phyloP scores from a whole-genome alignment of 2,329 filamentous ascomycete species.

The Epichloe coenophiala region DNA sequence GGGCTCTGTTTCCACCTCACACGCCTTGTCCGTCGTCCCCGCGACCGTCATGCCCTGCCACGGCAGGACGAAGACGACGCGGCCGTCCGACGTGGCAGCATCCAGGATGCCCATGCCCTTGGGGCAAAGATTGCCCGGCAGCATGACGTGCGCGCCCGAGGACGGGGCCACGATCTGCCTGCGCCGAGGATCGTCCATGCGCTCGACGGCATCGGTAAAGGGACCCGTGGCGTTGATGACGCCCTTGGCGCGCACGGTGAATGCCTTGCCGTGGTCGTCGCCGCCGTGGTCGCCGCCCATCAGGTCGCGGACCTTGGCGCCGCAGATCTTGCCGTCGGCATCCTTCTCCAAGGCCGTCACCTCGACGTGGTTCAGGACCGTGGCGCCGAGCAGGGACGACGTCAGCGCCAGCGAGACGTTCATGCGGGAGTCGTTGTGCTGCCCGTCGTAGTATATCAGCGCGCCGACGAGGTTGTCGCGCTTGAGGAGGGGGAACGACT shows the following conservation, averaged over 20 bases:
- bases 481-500: slow-evolving; percentile 67
- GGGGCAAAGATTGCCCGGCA: slow-evolving; percentile 67
- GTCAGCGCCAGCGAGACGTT: slow-evolving; percentile 74
- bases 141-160: slow-evolving; percentile 70
- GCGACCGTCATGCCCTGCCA: slow-evolving; percentile 82
- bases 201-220: slow-evolving; percentile 67
- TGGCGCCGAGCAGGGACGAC: slow-evolving; percentile 66
- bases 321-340: slow-evolving; percentile 51
- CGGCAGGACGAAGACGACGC: slow-evolving; percentile 76
- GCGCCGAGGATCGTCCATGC: slow-evolving; percentile 59
- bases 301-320: slow-evolving; percentile 42
- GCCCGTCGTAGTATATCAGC: slow-evolving; percentile 75
- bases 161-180: slow-evolving; percentile 67
- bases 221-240: slow-evolving; percentile 77
- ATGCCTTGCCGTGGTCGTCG: slow-evolving; percentile 41
- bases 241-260: slow-evolving; percentile 64
- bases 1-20: slow-evolving; percentile 53
- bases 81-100: slow-evolving; percentile 68
- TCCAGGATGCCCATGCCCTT: slow-evolving; percentile 74
- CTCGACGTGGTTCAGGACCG: slow-evolving; percentile 69
- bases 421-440: slow-evolving; percentile 81
- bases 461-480: slow-evolving; percentile 62
- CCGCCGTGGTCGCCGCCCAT: slow-evolving; percentile 38
- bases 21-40: slow-evolving; percentile 67
- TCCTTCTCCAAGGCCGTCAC: slow-evolving; percentile 65